Percentiles rank a stretch among this genome's conserved stretches.
Conservation (phyloP, 2,329 filamentous ascomycete genomes). For the Xylariomycetidae sp. region DNA sequence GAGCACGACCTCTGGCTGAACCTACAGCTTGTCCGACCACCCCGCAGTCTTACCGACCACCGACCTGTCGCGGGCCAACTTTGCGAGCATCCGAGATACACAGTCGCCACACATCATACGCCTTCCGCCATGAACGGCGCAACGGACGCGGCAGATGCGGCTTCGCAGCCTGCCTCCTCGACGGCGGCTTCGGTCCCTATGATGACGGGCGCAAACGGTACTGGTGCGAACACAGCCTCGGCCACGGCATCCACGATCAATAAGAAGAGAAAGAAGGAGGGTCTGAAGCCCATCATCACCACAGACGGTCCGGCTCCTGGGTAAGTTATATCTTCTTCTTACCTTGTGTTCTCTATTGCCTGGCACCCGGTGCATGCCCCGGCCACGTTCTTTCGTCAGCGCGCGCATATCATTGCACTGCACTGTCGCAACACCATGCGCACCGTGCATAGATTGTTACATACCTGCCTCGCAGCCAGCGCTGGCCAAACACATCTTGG, state of each 20-base stretch:
- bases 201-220: conserved; percentile 29
- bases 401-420: too few relatives aligned
- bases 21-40: too few relatives aligned
- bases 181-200: conserved; percentile 17
- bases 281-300: conserved; percentile 70
- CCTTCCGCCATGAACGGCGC: conserved; percentile 19
- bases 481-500: too few relatives aligned
- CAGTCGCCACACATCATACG: too few relatives aligned
- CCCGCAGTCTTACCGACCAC: too few relatives aligned
- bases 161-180: conserved; percentile 5
- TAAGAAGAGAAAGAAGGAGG: conserved; percentile 73
- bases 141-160: conserved; percentile 15
- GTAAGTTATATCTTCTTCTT: conserved; percentile 25
- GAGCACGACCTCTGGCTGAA: too few relatives aligned
- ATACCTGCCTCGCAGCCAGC: too few relatives aligned
- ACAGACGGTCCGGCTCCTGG: conserved; percentile 47
- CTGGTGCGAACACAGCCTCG: conserved; percentile 9
- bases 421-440: too few relatives aligned
- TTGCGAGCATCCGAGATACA: too few relatives aligned
- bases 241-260: conserved; percentile 24
- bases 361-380: neutral
- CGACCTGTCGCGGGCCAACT: too few relatives aligned
- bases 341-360: conserved; percentile 4
- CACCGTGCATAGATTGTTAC: neutral
- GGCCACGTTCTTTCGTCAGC: conserved; percentile 4